Percentiles rank a stretch among this genome's conserved stretches.
Conservation (phyloP, 1,284 basidiomycete species). For the Waitea zeae region DNA sequence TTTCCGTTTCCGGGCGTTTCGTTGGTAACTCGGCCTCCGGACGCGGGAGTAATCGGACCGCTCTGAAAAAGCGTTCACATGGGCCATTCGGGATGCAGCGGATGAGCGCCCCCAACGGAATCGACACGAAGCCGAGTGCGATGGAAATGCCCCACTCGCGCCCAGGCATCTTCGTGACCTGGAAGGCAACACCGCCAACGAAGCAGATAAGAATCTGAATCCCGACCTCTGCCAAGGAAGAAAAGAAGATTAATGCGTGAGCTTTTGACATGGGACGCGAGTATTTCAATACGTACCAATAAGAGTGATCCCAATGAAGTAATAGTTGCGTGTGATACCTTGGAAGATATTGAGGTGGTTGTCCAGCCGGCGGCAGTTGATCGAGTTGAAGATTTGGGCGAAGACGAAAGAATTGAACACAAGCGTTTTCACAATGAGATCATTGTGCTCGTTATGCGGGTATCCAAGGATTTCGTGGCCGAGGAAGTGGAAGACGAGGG, state of each 20-base stretch:
- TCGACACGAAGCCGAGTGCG: slow-evolving; percentile 70
- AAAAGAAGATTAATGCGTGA: too few species aligned
- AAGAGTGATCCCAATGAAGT: slow-evolving; percentile 76
- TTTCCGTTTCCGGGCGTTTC: slow-evolving; percentile 34
- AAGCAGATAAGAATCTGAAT: slow-evolving; percentile 85
- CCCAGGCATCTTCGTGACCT: slow-evolving; percentile 65
- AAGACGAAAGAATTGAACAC: slow-evolving; percentile 98
- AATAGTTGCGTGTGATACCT: slow-evolving; percentile 67
- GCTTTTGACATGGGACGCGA: slow-evolving; percentile 2
- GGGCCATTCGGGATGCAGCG: slow-evolving; percentile 73
- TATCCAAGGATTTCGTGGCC: slow-evolving; percentile 60
- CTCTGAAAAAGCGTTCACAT: slow-evolving; percentile 58
- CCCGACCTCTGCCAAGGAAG: slow-evolving; percentile 61
- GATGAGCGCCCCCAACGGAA: slow-evolving; percentile 77
- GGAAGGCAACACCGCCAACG: slow-evolving; percentile 83
- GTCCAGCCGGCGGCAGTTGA: slow-evolving; percentile 84
- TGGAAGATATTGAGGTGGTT: slow-evolving; percentile 81
- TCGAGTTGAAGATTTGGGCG: slow-evolving; percentile 87
- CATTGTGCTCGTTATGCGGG: slow-evolving; percentile 21
- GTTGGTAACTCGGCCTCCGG: slow-evolving; percentile 57
- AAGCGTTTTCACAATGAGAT: slow-evolving; percentile 61
- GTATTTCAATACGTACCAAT: slow-evolving; percentile 36
- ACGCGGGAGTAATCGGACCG: slow-evolving; percentile 47
- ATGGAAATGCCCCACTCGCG: slow-evolving; percentile 91
- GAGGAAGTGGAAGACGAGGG: slow-evolving; percentile 81